Evolutionary conservation across 305 asterid species (phyloP).

Genomic region (Fraxinus platypoda): DNA sequence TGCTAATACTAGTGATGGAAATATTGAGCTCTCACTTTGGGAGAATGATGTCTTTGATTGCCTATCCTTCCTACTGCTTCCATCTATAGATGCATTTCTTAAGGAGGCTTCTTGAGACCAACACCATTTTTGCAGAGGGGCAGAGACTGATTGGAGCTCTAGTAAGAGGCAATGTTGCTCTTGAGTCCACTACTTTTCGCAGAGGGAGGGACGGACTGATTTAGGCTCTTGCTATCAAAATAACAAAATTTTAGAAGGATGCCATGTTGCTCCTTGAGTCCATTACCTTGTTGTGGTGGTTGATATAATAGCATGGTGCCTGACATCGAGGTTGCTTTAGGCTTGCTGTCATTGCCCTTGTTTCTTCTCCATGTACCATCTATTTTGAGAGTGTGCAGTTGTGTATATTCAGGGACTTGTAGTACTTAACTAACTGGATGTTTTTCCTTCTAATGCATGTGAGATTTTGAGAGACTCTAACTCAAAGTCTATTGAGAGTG

Average conservation of each 20-base stretch:
- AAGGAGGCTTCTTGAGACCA: neutral
- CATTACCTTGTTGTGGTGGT: neutral
- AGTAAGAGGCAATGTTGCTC: neutral
- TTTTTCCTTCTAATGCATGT: neutral
- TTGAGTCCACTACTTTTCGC: neutral
- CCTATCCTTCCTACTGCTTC: neutral
- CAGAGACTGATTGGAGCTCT: neutral
- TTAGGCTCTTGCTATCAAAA: neutral
- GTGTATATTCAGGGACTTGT: neutral
- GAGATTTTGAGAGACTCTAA: neutral
- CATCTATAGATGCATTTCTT: neutral
- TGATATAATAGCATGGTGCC: neutral
- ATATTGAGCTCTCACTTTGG: neutral
- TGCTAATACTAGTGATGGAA: neutral
- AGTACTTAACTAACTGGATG: neutral
- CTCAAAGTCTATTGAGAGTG: neutral
- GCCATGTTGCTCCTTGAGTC: neutral
- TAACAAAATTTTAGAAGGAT: neutral
- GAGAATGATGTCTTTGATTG: neutral
- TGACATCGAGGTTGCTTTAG: neutral
- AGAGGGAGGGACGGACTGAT: neutral
- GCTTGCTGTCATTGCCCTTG: neutral
- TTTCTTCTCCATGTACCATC: neutral
- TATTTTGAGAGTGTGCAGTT: neutral
- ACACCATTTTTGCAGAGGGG: neutral